These are phyloP conservation scores for Boletus barrowsii DNA, from an alignment of 768 basidiomycete species.

Conservation along the genomic window DNA sequence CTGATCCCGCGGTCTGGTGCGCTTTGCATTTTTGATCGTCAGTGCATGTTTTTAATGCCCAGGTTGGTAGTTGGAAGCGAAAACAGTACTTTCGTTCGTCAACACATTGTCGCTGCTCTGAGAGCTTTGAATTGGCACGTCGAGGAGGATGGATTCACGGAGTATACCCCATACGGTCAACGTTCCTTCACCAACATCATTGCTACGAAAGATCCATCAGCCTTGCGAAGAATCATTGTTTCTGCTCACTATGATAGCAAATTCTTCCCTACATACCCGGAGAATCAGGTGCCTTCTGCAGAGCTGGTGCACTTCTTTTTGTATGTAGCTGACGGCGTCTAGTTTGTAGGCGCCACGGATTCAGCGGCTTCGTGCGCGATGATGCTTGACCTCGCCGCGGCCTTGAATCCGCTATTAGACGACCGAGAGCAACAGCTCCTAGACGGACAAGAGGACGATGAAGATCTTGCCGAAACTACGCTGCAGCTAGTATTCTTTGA, in stretches of 20 bases:
- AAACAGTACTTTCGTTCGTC: constrained; percentile 78
- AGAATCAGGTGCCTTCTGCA: constrained; percentile 60
- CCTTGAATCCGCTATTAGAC: constrained; percentile 70
- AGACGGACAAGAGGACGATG: constrained; percentile 60
- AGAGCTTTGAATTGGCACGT: constrained; percentile 79
- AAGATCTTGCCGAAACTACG: constrained; percentile 78
- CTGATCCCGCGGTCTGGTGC: constrained; percentile 81
- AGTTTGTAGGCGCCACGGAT: constrained; percentile 98
- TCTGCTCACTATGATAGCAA: constrained; percentile 95
- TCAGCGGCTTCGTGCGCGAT: constrained; percentile 95
- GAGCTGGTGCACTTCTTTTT: background rate
- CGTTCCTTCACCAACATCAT: constrained; percentile 87
- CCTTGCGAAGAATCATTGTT: constrained; percentile 77
- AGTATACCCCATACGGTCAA: constrained; percentile 74
- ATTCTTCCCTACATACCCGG: constrained; percentile 67
- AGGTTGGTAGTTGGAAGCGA: constrained; percentile 55
- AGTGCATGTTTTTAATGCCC: background rate
- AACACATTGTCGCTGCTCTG: constrained; percentile 75
- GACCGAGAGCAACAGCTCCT: constrained; percentile 53
- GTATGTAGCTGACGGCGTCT: constrained; percentile 11
- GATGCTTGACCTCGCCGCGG: constrained; percentile 88
- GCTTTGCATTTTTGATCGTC: constrained; percentile 25
- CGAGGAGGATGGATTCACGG: constrained; percentile 80
- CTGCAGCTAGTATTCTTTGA: constrained; percentile 95
- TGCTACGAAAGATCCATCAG: constrained; percentile 90